Percentiles rank a stretch among this genome's conserved stretches.
Conservation (phyloP, 2,329 filamentous ascomycete species). For the Hymenoscyphus linearis region DNA sequence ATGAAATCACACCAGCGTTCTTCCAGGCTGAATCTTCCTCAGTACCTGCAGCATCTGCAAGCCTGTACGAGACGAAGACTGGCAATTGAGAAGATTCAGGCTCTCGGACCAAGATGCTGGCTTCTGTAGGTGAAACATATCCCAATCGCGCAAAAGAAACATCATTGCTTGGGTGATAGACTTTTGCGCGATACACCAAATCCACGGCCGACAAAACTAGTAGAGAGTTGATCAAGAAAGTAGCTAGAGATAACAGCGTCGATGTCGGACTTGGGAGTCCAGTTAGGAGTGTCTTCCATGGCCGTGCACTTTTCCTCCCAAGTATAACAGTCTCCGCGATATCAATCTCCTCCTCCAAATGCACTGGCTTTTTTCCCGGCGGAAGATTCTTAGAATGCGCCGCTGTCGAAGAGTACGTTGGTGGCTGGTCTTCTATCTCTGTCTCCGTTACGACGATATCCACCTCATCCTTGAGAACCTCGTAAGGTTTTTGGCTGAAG, state of each 20-base stretch:
- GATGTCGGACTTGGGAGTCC: slow-evolving; percentile 73
- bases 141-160: slow-evolving; percentile 83
- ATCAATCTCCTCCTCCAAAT: slow-evolving; percentile 48
- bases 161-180: slow-evolving; percentile 65
- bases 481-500: slow-evolving; percentile 49
- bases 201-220: slow-evolving; percentile 69
- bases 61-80: slow-evolving; percentile 62
- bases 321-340: slow-evolving; percentile 59
- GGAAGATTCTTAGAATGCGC: slow-evolving; percentile 25
- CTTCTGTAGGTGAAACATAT: slow-evolving; percentile 75
- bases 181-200: slow-evolving; percentile 67
- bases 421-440: slow-evolving; percentile 32
- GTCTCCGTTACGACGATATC: slow-evolving; percentile 50
- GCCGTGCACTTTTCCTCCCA: slow-evolving; percentile 49
- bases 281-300: slow-evolving; percentile 63
- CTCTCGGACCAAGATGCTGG: slow-evolving; percentile 79
- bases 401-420: slow-evolving; percentile 21
- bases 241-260: slow-evolving; percentile 57
- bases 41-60: slow-evolving; percentile 45
- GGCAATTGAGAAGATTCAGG: slow-evolving; percentile 71
- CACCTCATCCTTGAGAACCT: slow-evolving; percentile 53
- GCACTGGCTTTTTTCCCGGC: slow-evolving; percentile 29
- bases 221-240: slow-evolving; percentile 66
- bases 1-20: slow-evolving; percentile 56
- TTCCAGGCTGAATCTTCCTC: slow-evolving; percentile 61